Evolutionary conservation across 1,284 basidiomycete species (phyloP).

Genomic region (Fomitopsis pinicola): DNA sequence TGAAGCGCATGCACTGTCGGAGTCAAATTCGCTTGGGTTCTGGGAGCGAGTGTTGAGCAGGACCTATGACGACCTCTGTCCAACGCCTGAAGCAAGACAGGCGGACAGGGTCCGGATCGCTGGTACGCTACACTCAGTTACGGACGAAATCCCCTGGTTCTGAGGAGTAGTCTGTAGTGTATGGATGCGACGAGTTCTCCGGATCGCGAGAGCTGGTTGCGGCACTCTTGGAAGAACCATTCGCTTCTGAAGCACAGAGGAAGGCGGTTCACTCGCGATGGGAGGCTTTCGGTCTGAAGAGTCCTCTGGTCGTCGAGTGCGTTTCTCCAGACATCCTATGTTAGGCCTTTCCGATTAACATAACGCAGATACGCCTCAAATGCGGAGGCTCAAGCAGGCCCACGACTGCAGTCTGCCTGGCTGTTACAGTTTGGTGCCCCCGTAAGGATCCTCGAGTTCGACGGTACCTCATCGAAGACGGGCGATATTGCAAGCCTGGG

Average conservation of each 20-base stretch:
- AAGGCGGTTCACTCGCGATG: conserved; percentile 40
- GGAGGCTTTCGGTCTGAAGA: conserved; percentile 23
- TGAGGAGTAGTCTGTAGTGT: conserved; percentile 36
- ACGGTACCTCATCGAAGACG: conserved; percentile 17
- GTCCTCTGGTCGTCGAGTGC: conserved; percentile 37
- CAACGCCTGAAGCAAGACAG: conserved; percentile 14
- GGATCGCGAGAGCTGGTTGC: conserved; percentile 54
- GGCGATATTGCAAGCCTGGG: conserved; percentile 15
- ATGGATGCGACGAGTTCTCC: conserved; percentile 47
- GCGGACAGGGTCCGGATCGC: conserved; percentile 35
- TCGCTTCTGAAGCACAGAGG: conserved; percentile 46
- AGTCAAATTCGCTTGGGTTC: conserved; percentile 26
- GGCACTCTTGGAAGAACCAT: conserved; percentile 64
- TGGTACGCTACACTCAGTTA: conserved; percentile 32
- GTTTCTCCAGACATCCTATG: neutral
- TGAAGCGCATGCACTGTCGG: conserved; percentile 3
- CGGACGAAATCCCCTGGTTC: neutral
- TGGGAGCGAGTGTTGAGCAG: conserved; percentile 37
- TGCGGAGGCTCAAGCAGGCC: conserved; percentile 4
- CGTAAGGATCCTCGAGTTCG: conserved; percentile 45
- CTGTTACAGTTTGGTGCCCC: conserved; percentile 47
- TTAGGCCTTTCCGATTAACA: neutral
- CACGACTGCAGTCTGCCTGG: conserved; percentile 43
- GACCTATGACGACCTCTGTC: conserved; percentile 31
- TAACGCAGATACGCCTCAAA: conserved; percentile 20